phyloP scores from a whole-genome alignment of 805 yeast genomes.

The Tetrapisispora pingtungensis region DNA sequence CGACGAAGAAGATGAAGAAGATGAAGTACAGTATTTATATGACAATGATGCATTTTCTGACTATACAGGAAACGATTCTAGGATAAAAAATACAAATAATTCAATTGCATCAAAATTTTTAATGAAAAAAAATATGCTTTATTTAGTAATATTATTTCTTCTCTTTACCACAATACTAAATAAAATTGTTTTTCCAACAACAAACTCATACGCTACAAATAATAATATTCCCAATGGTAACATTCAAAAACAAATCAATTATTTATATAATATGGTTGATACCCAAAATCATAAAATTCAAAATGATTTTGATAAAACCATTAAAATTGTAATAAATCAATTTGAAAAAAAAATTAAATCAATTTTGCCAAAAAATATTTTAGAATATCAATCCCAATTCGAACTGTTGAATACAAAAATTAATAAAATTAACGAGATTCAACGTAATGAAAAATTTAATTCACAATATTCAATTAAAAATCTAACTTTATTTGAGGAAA shows the following conservation, averaged over 20 bases:
- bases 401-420: slow-evolving; percentile 15
- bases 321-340: slow-evolving; percentile 22
- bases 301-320: slow-evolving; percentile 22
- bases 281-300: slow-evolving; percentile 17
- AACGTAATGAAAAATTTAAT: not conserved
- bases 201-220: slow-evolving; percentile 5
- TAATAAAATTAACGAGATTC: slow-evolving; percentile 6
- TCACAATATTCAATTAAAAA: slow-evolving; percentile 12
- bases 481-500: slow-evolving; percentile 17
- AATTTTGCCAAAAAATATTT: slow-evolving; percentile 20
- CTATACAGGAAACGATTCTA: too few species aligned
- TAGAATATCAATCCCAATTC: slow-evolving; percentile 16
- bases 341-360: slow-evolving; percentile 26
- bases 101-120: not conserved
- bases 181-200: not conserved
- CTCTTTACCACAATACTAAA: not conserved
- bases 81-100: too few species aligned
- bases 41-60: not conserved
- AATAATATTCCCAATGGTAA: slow-evolving; percentile 1
- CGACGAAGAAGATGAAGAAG: slow-evolving; percentile 7
- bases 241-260: slow-evolving; percentile 23
- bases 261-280: slow-evolving; percentile 20
- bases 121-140: too few species aligned
- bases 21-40: too few species aligned
- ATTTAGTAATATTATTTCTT: not conserved